Evolutionary conservation across 371 early-diverging fungal genomes (phyloP).

Genomic region (Syncephalastrum racemosum): DNA sequence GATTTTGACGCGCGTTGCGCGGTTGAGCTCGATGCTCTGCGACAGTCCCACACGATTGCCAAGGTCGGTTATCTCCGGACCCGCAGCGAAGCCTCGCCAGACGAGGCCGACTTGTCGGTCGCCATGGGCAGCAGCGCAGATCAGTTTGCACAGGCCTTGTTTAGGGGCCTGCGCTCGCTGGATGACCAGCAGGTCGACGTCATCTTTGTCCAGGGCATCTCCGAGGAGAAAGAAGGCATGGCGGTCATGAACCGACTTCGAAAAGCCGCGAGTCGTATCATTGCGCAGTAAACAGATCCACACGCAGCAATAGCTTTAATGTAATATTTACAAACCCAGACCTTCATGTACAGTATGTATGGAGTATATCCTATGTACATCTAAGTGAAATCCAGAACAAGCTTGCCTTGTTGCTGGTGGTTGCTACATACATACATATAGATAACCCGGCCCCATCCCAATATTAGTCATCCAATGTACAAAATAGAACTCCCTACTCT

Average conservation of each 20-base stretch:
- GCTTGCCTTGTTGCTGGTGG: no score
- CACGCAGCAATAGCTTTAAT: no score
- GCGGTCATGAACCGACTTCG: slow-evolving; percentile 98
- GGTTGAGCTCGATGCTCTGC: slow-evolving; percentile 1
- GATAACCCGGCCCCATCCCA: no score
- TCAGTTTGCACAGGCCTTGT: slow-evolving; percentile 80
- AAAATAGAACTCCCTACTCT: not conserved
- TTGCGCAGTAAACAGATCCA: slow-evolving; percentile 14
- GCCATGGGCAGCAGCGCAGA: slow-evolving; percentile 46
- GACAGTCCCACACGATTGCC: not conserved
- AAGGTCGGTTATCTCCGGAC: no score
- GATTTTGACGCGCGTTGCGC: no score
- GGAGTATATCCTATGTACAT: no score
- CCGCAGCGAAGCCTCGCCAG: no score
- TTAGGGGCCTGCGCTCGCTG: slow-evolving; percentile 78
- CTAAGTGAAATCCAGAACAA: no score
- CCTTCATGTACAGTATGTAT: no score
- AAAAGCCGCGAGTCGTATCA: slow-evolving; percentile 81
- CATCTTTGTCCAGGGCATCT: slow-evolving; percentile 90
- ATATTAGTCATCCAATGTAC: no score
- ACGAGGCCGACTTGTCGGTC: slow-evolving; percentile 27
- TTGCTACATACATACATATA: no score
- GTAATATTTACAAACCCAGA: no score
- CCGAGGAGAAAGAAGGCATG: slow-evolving; percentile 81
- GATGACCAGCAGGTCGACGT: slow-evolving; percentile 74